These are phyloP conservation scores for Blastobotrys ciferrii DNA, from an alignment of 1,139 yeast genomes.

Conservation along the genomic window DNA sequence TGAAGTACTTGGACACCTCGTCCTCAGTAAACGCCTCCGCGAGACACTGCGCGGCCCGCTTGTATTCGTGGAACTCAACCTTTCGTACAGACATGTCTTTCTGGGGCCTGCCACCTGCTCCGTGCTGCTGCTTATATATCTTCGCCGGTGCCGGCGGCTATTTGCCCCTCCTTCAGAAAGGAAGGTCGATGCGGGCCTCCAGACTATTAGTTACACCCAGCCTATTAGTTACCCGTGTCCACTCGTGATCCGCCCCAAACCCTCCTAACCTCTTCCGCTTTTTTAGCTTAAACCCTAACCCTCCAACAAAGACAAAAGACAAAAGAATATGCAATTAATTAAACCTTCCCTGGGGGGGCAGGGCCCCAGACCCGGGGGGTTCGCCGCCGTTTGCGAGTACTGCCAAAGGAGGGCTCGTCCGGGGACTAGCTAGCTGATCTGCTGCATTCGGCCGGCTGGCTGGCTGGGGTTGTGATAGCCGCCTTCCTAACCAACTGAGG, in stretches of 20 bases:
- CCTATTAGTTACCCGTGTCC: conserved; percentile 5
- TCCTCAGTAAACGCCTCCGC: conserved; percentile 53
- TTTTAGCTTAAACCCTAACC: not conserved
- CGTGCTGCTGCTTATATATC: not conserved
- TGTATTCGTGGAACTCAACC: conserved; percentile 45
- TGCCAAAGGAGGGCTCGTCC: no score
- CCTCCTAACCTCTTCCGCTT: not conserved
- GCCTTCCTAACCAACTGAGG: no score
- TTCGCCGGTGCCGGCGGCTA: not conserved
- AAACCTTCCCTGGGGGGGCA: no score
- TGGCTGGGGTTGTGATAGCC: no score
- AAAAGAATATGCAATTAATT: no score
- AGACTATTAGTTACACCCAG: conserved; percentile 7
- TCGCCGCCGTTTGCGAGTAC: no score
- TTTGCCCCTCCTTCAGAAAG: not conserved
- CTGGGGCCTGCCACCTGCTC: not conserved
- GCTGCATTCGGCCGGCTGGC: no score
- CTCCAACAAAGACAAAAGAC: no score
- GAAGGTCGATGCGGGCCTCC: conserved; percentile 3
- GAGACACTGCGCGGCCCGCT: conserved; percentile 55
- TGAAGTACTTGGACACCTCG: conserved; percentile 50
- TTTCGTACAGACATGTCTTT: conserved; percentile 10
- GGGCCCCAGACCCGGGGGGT: no score
- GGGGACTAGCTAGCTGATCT: no score
- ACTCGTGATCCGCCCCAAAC: not conserved